Percentiles rank a stretch among this genome's conserved stretches.
Evolutionary conservation across 2,329 filamentous ascomycete genomes (phyloP).

Genomic region (Alternaria postmessia): DNA sequence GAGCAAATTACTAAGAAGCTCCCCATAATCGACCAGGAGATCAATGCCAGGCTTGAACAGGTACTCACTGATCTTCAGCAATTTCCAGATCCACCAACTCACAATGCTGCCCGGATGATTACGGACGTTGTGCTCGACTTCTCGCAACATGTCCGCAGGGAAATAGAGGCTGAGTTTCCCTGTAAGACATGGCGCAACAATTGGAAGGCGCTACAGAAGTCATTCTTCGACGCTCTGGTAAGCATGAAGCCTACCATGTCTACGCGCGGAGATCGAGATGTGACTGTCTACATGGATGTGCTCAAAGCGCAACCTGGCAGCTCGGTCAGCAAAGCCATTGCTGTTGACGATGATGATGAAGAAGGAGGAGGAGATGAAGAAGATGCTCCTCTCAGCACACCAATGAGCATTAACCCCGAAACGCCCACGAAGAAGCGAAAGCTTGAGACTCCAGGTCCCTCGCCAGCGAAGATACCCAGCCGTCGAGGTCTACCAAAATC

Average conservation of each 20-base stretch:
- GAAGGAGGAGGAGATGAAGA: background rate
- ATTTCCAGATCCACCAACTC: conserved; percentile 71
- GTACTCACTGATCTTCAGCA: conserved; percentile 62
- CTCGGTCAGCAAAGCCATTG: conserved; percentile 26
- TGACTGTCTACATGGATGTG: conserved; percentile 15
- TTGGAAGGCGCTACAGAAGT: conserved; percentile 57
- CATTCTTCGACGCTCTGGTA: conserved; percentile 59
- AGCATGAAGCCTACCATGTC: conserved; percentile 39
- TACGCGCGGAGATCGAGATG: conserved; percentile 18
- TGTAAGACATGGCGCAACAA: conserved; percentile 53
- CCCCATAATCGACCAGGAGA: conserved; percentile 55
- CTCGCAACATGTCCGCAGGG: conserved; percentile 60
- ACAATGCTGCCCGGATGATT: conserved; percentile 72
- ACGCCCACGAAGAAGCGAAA: conserved; percentile 48
- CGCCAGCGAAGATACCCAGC: conserved; percentile 7
- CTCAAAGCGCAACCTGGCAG: conserved; percentile 11
- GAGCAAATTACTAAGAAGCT: conserved; percentile 52
- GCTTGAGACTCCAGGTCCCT: conserved; percentile 10
- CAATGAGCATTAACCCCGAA: background rate
- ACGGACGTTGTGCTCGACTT: conserved; percentile 67
- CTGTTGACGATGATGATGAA: background rate
- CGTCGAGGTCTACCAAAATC: background rate
- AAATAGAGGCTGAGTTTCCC: conserved; percentile 61
- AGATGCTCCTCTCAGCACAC: background rate
- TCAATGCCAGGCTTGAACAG: conserved; percentile 56